Conservation (phyloP, 2,329 filamentous ascomycete species). For the Cercospora sesami region DNA sequence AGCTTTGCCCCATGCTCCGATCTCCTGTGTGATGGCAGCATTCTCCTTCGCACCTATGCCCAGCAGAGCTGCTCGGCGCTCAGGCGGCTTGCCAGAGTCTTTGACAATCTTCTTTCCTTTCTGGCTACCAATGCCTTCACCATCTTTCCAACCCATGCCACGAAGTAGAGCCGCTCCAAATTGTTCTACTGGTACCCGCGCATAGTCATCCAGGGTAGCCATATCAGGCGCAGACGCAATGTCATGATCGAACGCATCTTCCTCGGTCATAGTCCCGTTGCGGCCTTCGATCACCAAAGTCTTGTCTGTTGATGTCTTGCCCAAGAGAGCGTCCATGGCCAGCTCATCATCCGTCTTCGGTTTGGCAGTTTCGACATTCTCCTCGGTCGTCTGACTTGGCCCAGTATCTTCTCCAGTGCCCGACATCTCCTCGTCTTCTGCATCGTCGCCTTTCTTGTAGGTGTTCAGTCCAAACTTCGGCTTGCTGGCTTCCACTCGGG, state of each 20-base stretch:
- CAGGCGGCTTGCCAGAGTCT: slow-evolving; percentile 57
- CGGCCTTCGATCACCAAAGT: slow-evolving; percentile 43
- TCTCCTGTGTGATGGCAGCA: slow-evolving; percentile 62
- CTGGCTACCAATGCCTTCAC: slow-evolving; percentile 58
- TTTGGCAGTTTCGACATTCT: slow-evolving; percentile 11
- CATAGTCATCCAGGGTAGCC: slow-evolving; percentile 80
- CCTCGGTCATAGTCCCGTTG: slow-evolving; percentile 35
- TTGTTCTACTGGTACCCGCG: slow-evolving; percentile 85
- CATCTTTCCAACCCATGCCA: slow-evolving; percentile 92
- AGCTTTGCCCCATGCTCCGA: slow-evolving; percentile 76
- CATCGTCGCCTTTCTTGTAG: slow-evolving; percentile 34
- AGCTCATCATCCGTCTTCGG: slow-evolving; percentile 58
- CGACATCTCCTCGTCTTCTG: slow-evolving; percentile 10
- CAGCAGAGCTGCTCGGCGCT: slow-evolving; percentile 74
- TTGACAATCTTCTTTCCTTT: slow-evolving; percentile 49
- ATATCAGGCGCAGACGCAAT: slow-evolving; percentile 70
- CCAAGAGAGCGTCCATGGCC: slow-evolving; percentile 51
- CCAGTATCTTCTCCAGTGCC: slow-evolving; percentile 6
- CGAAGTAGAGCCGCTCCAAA: slow-evolving; percentile 88
- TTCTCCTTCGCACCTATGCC: slow-evolving; percentile 87
- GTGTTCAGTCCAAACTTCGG: slow-evolving; percentile 56
- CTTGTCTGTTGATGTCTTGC: slow-evolving; percentile 39
- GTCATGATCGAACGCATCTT: slow-evolving; percentile 52
- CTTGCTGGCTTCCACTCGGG: slow-evolving; percentile 44
- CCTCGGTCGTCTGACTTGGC: slow-evolving; percentile 26